Base-by-base conservation (phyloP, 805 yeast genomes). In the Jamesozyma lodderae region DNA sequence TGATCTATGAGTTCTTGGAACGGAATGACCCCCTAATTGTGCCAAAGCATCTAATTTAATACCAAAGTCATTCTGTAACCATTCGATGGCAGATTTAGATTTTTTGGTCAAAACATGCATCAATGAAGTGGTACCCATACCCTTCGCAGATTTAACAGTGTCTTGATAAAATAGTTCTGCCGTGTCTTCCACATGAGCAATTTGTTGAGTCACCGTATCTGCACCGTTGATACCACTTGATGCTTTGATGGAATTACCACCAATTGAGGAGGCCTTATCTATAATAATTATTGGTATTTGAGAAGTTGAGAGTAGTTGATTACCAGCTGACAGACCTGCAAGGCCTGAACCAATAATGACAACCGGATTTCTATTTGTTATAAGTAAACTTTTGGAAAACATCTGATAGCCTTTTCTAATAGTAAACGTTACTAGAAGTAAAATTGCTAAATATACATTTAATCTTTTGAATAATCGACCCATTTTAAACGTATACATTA, bases 1-100 rank as follows among this genome's bases (percentile, higher is more conserved):
- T 1, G 92, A 88, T 48, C 94, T 70, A 56, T 84, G 94, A 1
- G 95, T 84, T 55, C 95, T 68, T 23, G 86, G 78, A 36, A 68
- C 74, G 2, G 87, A 77, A 53, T 84, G 94, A 2, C 95, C 95
- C 27, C 94, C 94, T 31, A 83, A 60, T 48, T 83, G 73, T 14
- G 84, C 72, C 6, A 84, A 81, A n/a, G 77, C 67, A 11, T 81
- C 70, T 37, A 84, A 60, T 47, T 79, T 83, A 36, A 82, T 62
- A 5, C 65, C 70, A 49, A 81, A 75, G 4, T 68, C 71, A 26
- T 73, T 69, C 44, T 80, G 81, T 36, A 84, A 68, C 90, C 94
- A 84, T 31, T 72, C 72, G 33, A 84, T 70, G 0, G 92, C 88
- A 33, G 68, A 70, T 4, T 73, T 75, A 2, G 86, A 77, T 33